A percentile compares a stretch with the other conserved stretches of the same genome.
phyloP scores from a whole-genome alignment of 2,329 filamentous ascomycete genomes.

The Xylariales sp. region DNA sequence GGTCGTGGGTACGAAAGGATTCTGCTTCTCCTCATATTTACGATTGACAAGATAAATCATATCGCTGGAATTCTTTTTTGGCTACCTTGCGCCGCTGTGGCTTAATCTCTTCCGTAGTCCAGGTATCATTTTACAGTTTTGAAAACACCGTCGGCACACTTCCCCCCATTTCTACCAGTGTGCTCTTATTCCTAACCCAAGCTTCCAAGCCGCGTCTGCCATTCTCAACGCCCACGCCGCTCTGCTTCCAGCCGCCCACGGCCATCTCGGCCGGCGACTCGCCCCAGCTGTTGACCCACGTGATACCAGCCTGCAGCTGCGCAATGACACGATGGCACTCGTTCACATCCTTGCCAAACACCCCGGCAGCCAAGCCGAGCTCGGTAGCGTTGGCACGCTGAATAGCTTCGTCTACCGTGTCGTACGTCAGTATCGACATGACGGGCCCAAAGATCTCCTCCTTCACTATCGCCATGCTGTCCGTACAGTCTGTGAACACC shows the following conservation, averaged over 20 bases:
- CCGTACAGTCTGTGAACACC: slow-evolving; percentile 80
- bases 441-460: slow-evolving; percentile 92
- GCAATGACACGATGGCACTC: slow-evolving; percentile 67
- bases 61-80: too few relatives aligned
- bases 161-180: slow-evolving; percentile 76
- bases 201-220: slow-evolving; percentile 73
- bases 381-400: slow-evolving; percentile 70
- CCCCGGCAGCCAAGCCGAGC: slow-evolving; percentile 77
- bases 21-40: too few relatives aligned
- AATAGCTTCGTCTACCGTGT: slow-evolving; percentile 65
- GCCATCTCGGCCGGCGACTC: slow-evolving; percentile 89
- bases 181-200: slow-evolving; percentile 86
- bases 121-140: slow-evolving; percentile 59
- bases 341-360: slow-evolving; percentile 75
- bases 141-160: slow-evolving; percentile 68
- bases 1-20: too few relatives aligned
- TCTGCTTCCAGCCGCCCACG: slow-evolving; percentile 89
- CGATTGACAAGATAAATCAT: too few relatives aligned
- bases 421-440: slow-evolving; percentile 74
- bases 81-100: too few relatives aligned
- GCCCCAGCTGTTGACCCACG: slow-evolving; percentile 94
- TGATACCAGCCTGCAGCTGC: slow-evolving; percentile 77
- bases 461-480: slow-evolving; percentile 71
- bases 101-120: too few relatives aligned
- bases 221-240: slow-evolving; percentile 84